Percentiles rank a stretch among this genome's conserved stretches.
phyloP scores from a whole-genome alignment of 371 early-diverging fungal species.

The Chytridium lagenaria region DNA sequence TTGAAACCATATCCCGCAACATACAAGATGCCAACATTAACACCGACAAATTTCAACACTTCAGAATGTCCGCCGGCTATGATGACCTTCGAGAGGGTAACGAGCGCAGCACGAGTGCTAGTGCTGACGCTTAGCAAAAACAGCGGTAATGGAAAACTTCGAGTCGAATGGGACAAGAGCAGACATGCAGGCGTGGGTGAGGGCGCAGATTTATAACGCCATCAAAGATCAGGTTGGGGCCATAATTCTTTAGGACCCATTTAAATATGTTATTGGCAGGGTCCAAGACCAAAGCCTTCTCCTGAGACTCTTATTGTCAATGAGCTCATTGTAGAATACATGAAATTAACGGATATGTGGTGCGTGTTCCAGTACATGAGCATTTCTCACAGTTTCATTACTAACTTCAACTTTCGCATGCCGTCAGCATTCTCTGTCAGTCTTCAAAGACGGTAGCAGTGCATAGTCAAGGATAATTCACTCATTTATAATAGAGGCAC shows the following conservation, averaged over 20 bases:
- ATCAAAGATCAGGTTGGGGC: slow-evolving; percentile 33
- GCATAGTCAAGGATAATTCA: not conserved
- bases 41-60: no score
- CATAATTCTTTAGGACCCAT: not conserved
- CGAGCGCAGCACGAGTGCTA: no score
- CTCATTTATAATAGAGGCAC: not conserved
- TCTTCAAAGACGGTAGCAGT: slow-evolving; percentile 8
- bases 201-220: slow-evolving; percentile 46
- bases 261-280: not conserved
- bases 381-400: not conserved
- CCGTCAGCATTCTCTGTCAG: slow-evolving; percentile 18
- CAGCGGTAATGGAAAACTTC: slow-evolving; percentile 42
- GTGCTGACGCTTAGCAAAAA: no score
- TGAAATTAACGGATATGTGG: slow-evolving; percentile 44
- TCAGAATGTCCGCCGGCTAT: no score
- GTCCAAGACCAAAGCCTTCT: slow-evolving; percentile 25
- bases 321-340: slow-evolving; percentile 48
- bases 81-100: slow-evolving; percentile 10
- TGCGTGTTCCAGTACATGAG: slow-evolving; percentile 35
- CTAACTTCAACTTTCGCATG: slow-evolving; percentile 12
- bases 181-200: slow-evolving; percentile 36
- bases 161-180: slow-evolving; percentile 36
- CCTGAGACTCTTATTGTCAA: slow-evolving; percentile 44
- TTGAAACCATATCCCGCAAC: no score
- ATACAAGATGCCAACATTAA: no score